Evolutionary conservation across 208 protist species (phyloP).

Genomic region (Wallacemonas sp.): DNA sequence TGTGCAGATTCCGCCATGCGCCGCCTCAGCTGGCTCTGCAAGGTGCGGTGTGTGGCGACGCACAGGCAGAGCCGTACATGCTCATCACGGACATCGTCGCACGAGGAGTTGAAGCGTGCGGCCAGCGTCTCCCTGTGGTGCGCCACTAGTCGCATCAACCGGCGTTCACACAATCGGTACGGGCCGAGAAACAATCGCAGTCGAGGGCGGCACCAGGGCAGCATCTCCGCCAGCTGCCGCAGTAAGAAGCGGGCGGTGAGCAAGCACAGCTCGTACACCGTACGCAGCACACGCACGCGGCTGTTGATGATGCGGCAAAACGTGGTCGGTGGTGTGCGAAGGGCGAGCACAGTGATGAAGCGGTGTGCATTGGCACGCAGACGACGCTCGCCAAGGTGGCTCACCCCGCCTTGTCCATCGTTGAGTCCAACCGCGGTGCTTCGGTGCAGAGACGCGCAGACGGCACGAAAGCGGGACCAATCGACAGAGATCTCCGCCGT

Average conservation of each 20-base stretch:
- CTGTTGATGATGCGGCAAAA: constrained; percentile 59
- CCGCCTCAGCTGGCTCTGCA: constrained; percentile 37
- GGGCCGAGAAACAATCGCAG: constrained; percentile 25
- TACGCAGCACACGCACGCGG: constrained; percentile 52
- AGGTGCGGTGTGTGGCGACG: constrained; percentile 40
- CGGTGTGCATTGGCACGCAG: constrained; percentile 33
- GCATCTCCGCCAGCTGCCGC: constrained; percentile 31
- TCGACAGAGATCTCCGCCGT: constrained; percentile 62
- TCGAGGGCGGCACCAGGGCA: constrained; percentile 31
- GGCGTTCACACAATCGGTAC: constrained; percentile 24
- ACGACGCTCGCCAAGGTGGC: constrained; percentile 15
- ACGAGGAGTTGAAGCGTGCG: constrained; percentile 33
- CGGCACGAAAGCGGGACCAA: constrained; percentile 44
- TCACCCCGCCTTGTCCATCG: background rate
- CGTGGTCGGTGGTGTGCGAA: constrained; percentile 46
- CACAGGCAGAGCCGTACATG: constrained; percentile 52
- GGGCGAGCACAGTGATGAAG: constrained; percentile 37
- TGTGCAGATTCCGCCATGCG: too few relatives aligned
- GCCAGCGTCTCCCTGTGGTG: constrained; percentile 26
- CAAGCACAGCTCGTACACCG: constrained; percentile 57
- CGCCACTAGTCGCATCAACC: constrained; percentile 30
- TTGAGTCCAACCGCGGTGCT: constrained; percentile 4
- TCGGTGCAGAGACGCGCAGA: constrained; percentile 26
- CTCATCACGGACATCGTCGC: constrained; percentile 28
- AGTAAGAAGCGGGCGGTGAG: constrained; percentile 56